Conservation (phyloP, 2,329 filamentous ascomycete genomes). For the Aspergillus amoenus region DNA sequence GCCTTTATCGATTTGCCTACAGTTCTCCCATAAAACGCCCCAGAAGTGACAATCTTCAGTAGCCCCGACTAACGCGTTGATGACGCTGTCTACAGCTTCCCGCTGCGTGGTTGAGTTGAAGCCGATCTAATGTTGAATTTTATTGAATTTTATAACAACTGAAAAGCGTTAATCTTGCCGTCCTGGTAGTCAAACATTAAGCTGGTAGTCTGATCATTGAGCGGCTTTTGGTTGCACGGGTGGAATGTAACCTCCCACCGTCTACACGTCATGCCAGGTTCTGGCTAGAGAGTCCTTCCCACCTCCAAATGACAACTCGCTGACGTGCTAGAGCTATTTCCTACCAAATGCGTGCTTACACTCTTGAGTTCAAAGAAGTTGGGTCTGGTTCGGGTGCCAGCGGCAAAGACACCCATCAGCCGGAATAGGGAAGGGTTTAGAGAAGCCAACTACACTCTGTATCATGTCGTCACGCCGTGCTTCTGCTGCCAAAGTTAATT, state of each 20-base stretch:
- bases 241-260: conserved; percentile 14
- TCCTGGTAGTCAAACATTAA: no score
- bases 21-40: no score
- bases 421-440: background rate
- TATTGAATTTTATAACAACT: no score
- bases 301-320: background rate
- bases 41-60: no score
- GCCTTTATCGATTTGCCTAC: no score
- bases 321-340: background rate
- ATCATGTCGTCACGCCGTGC: conserved; percentile 8
- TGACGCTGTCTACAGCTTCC: no score
- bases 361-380: background rate
- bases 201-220: no score
- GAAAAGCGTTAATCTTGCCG: no score
- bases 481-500: background rate
- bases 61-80: no score
- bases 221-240: background rate
- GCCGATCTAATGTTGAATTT: no score
- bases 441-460: background rate
- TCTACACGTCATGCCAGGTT: conserved; percentile 23
- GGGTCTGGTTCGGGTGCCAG: background rate
- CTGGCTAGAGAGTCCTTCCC: background rate
- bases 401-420: background rate
- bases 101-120: no score
- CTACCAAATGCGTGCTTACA: background rate